Evolutionary conservation across 306 rosid species (phyloP), one percentile per base, ranked within the genome.

Genomic region (Dryas drummondii): DNA sequence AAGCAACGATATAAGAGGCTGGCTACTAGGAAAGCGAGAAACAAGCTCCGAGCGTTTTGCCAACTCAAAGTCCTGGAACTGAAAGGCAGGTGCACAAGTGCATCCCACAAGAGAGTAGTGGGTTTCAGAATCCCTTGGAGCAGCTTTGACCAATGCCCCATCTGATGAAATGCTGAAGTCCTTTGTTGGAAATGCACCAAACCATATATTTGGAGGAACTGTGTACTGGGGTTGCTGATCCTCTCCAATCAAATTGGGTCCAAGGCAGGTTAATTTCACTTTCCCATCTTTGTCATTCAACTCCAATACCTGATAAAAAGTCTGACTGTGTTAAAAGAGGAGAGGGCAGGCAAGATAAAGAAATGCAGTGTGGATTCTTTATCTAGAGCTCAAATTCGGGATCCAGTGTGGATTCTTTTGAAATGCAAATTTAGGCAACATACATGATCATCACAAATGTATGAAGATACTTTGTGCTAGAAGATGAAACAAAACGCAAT

Each of bases 41-140:
- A 88, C 41, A 51, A 94, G 88, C 9, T 87, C 55, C 11, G 94
- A 88, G 51, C 89, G 94, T 59, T 88, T 88, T 7, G 92, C 98
- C 10, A 93, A 80, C 84, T 93, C 92, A 0, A 93, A 93, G 83
- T 93, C 97, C 75, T 91, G 76, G 76, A 89, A 91, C 77, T 89
- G 97, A 77, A 94, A 94, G 5, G 93, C 94, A 9, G 98, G 97
- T 2, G 98, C 98, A 59, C 98, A 94, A 26, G 96, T 91, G 87
- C 98, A 91, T 7, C 98, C 97, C 1, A 94, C 97, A 32, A 91
- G 97, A 50, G 93, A 75, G 87, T 79, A 91, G 75, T 91, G 96
- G 4, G 64, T 75, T 80, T 93, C 89, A 13, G 73, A 5, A 58
- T 93, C 93, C 81, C 91, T 86, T 4, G 87, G 71, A 52, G 84